Conservation (phyloP, 208 protist species). For the Trypanosoma platydactyli region DNA sequence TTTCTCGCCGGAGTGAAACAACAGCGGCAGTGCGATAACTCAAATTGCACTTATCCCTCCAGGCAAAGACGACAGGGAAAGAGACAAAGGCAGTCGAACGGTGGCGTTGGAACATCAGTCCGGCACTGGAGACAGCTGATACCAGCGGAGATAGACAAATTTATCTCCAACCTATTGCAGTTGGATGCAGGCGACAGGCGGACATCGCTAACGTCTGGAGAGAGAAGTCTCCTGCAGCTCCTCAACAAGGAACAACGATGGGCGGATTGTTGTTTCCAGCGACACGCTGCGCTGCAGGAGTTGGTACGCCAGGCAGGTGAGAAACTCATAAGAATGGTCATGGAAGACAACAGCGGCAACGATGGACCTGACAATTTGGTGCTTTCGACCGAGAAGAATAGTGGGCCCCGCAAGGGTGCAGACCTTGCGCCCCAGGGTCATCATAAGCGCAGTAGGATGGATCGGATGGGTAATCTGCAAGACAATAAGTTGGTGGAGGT, state of each 20-base stretch:
- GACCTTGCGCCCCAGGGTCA: no score
- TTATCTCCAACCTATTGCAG: conserved; percentile 18
- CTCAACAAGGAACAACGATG: conserved; percentile 32
- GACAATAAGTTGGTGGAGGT: no score
- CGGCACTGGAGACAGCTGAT: conserved; percentile 19
- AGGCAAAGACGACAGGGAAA: neutral
- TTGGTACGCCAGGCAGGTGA: conserved; percentile 25
- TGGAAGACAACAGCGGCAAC: neutral
- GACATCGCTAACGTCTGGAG: conserved; percentile 12
- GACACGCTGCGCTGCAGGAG: conserved; percentile 33
- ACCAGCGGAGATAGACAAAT: conserved; percentile 27
- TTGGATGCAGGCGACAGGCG: neutral
- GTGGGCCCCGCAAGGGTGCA: no score
- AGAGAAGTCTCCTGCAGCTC: conserved; percentile 29
- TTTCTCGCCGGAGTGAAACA: neutral
- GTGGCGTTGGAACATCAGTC: neutral
- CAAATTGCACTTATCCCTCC: no score
- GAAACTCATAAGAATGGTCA: conserved; percentile 14
- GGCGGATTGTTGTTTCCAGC: conserved; percentile 30
- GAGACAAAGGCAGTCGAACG: neutral
- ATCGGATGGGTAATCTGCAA: no score
- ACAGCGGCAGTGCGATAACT: neutral
- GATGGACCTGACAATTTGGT: no score
- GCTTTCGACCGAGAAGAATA: no score
- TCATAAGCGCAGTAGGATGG: no score